These are phyloP conservation scores for Penstemon eatonii DNA, from an alignment of 257 asterid species.

Conservation along the genomic window DNA sequence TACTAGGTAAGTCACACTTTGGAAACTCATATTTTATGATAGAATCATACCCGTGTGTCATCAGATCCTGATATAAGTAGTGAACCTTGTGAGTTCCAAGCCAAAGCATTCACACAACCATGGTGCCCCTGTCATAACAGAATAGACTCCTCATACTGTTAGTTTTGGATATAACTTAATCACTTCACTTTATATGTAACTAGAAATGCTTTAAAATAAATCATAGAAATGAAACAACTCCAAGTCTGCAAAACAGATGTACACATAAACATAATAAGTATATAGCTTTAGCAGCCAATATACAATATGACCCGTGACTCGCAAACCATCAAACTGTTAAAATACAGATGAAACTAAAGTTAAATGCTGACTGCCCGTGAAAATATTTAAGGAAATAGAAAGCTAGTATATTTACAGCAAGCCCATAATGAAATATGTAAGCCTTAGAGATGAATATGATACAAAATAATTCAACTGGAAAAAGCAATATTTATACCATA, in stretches of 20 bases:
- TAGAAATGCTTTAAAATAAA: constrained; percentile 8
- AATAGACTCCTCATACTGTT: constrained; percentile 22
- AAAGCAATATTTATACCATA: background rate
- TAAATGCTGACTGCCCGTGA: background rate
- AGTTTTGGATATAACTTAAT: constrained; percentile 9
- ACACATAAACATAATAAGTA: background rate
- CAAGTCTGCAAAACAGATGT: constrained; percentile 8
- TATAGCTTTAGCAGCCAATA: constrained; percentile 11
- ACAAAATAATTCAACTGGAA: background rate
- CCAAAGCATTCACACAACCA: constrained; percentile 89
- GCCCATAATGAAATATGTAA: background rate
- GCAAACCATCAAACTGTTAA: constrained; percentile 6
- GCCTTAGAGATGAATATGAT: background rate
- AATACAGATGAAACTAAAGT: background rate
- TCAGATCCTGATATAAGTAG: constrained; percentile 94
- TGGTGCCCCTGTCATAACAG: constrained; percentile 73
- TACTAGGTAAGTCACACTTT: constrained; percentile 1
- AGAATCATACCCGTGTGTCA: constrained; percentile 77
- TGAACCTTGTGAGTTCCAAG: constrained; percentile 94
- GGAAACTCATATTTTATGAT: background rate
- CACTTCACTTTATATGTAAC: constrained; percentile 4
- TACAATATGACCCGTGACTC: background rate
- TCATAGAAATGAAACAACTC: constrained; percentile 25
- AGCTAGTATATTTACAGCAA: background rate
- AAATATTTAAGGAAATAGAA: background rate